These are phyloP conservation scores for Dicorynia guianensis DNA, from an alignment of 306 rosid species.

Conservation along the genomic window DNA sequence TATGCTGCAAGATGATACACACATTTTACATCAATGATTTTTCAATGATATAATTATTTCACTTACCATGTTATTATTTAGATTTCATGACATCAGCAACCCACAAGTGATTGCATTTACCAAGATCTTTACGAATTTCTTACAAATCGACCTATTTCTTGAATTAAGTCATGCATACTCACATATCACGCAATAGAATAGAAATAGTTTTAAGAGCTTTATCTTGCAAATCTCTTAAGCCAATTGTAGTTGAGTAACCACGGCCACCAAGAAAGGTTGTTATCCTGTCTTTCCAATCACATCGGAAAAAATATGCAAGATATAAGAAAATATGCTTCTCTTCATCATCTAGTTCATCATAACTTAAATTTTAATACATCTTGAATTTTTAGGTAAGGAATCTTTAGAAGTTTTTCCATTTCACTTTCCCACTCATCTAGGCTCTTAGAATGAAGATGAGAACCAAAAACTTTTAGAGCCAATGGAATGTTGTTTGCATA, in stretches of 20 bases:
- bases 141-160: slow-evolving; percentile 20
- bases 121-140: not conserved
- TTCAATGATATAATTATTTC: no score
- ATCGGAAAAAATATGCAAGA: not conserved
- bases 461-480: not conserved
- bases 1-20: no score
- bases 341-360: not conserved
- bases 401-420: not conserved
- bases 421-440: not conserved
- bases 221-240: not conserved
- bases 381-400: not conserved
- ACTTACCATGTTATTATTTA: not conserved
- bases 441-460: not conserved
- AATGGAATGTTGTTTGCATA: not conserved
- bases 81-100: not conserved
- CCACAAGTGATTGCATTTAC: not conserved
- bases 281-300: not conserved
- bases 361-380: not conserved
- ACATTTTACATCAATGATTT: no score
- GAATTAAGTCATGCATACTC: slow-evolving; percentile 20
- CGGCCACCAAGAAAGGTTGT: not conserved
- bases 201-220: not conserved
- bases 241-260: not conserved
- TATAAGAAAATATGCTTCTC: not conserved
- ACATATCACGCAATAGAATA: not conserved